Percentiles rank a stretch among this genome's conserved stretches.
phyloP scores from a whole-genome alignment of 2,329 filamentous ascomycete genomes.

The Salinomyces thailandicus region DNA sequence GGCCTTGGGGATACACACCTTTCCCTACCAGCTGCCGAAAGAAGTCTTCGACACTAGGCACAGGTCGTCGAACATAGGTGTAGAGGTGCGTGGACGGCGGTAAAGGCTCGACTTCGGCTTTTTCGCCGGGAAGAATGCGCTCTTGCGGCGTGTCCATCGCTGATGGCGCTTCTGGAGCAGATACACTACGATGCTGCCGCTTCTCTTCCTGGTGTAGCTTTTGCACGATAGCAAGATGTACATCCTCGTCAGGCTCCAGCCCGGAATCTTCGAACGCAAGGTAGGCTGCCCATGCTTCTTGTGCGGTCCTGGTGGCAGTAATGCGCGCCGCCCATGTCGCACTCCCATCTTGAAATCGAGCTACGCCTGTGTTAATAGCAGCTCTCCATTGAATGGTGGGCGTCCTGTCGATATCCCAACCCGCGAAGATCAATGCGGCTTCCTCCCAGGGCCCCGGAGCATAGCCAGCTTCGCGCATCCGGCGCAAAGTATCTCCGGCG shows the following conservation, averaged over 20 bases:
- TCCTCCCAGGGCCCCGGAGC: slow-evolving; percentile 41
- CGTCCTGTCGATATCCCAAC: slow-evolving; percentile 53
- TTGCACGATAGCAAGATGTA: slow-evolving; percentile 48
- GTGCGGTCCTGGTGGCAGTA: slow-evolving; percentile 47
- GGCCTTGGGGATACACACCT: slow-evolving; percentile 39
- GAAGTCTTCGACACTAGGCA: slow-evolving; percentile 49
- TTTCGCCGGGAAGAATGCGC: slow-evolving; percentile 48
- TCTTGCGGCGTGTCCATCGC: neutral
- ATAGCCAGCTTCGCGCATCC: slow-evolving; percentile 53
- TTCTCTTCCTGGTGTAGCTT: slow-evolving; percentile 38
- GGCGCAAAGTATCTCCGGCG: slow-evolving; percentile 44
- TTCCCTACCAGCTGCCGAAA: slow-evolving; percentile 48
- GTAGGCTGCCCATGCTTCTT: slow-evolving; percentile 57
- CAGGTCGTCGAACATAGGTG: slow-evolving; percentile 51
- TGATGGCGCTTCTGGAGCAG: slow-evolving; percentile 6
- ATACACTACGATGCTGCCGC: slow-evolving; percentile 1
- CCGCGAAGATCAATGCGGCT: slow-evolving; percentile 44
- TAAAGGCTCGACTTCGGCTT: slow-evolving; percentile 43
- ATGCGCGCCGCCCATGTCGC: slow-evolving; percentile 49
- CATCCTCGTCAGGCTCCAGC: slow-evolving; percentile 27
- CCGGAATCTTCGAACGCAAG: slow-evolving; percentile 42
- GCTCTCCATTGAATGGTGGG: slow-evolving; percentile 51
- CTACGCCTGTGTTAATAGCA: slow-evolving; percentile 1
- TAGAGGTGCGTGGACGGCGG: slow-evolving; percentile 53
- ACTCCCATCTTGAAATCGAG: slow-evolving; percentile 1